phyloP scores from a whole-genome alignment of 2,329 filamentous ascomycete species.

The Ceratocystis cubensis region DNA sequence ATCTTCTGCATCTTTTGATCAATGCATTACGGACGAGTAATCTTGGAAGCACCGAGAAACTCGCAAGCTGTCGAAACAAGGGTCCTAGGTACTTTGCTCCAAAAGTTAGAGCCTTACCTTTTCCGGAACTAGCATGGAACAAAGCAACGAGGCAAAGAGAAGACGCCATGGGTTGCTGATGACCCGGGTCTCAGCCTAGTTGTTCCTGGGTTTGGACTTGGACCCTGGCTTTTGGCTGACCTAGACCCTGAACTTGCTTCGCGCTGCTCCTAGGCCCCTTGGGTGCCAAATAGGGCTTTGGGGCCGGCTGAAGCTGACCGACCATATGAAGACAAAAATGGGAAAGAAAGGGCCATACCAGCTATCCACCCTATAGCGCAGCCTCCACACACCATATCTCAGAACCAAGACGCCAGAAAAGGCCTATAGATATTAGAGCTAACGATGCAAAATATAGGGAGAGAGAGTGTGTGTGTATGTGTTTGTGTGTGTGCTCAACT shows the following conservation, averaged over 20 bases:
- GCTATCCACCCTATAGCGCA: no score
- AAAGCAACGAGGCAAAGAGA: background rate
- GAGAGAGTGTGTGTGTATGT: no score
- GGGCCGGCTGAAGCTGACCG: background rate
- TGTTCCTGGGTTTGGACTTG: no score
- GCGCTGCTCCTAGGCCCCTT: background rate
- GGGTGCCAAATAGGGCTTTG: background rate
- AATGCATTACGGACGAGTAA: constrained; percentile 7
- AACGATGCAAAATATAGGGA: no score
- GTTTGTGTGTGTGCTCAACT: no score
- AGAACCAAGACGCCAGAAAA: no score
- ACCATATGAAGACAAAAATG: no score
- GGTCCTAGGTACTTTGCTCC: background rate
- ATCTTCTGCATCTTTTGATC: constrained; percentile 1
- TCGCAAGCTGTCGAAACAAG: background rate
- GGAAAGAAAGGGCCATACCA: no score
- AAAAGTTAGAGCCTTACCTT: background rate
- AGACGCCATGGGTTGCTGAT: background rate
- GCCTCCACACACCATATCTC: no score
- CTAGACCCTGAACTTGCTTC: background rate
- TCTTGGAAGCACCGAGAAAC: constrained; percentile 12
- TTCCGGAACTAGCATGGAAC: constrained; percentile 5
- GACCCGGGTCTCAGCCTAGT: background rate
- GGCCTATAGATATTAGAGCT: no score
- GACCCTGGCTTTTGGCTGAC: background rate